Evolutionary conservation across 169 alveolate genomes (phyloP), one percentile per base, ranked within the genome.

Genomic region (Neospora caninum): DNA sequence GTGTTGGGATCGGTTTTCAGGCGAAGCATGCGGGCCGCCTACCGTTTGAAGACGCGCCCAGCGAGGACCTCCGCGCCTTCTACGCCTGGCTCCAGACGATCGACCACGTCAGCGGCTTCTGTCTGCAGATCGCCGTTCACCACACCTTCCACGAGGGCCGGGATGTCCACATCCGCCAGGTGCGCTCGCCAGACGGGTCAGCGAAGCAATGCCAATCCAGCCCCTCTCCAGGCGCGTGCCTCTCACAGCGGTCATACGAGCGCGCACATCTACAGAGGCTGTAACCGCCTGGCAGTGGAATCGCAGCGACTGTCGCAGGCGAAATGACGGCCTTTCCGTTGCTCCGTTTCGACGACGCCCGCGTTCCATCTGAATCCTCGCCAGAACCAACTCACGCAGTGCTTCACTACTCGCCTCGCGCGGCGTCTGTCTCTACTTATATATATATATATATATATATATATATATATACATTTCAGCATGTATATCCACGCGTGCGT

Each of bases 111-210:
- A 87, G 96, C 95, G 96, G 97, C 87, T 96, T 96, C 73, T 96
- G 97, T 94, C 94, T 97, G 18, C 97, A 97, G 96, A 96, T 97
- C 43, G 96, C 97, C 95, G 96, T 97, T 69, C 93, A 96, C 82
- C 96, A 97, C 86, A 97, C 96, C 80, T 97, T 96, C 93, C 98
- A 97, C 92, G 95, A 97, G 84, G 98, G 98, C 41, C 94, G 97
- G 88, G 98, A 97, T 88, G 96, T 98, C 10, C 98, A 97, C 88
- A 96, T 97, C 64, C 93, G 98, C 88, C 98, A 97, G 58, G 95
- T 97, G 96, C 80, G 41, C 45, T 0, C 22, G 86, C 73, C 58
- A 7, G 58, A 4, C 58, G 22, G 58, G 13, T 13, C 4, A 7
- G 22, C 58, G 22, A 13, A 49, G 58, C 4, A 49, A 49, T 49